phyloP scores from a whole-genome alignment of 2,329 filamentous ascomycete genomes.

The Plenodomus biglobosus region DNA sequence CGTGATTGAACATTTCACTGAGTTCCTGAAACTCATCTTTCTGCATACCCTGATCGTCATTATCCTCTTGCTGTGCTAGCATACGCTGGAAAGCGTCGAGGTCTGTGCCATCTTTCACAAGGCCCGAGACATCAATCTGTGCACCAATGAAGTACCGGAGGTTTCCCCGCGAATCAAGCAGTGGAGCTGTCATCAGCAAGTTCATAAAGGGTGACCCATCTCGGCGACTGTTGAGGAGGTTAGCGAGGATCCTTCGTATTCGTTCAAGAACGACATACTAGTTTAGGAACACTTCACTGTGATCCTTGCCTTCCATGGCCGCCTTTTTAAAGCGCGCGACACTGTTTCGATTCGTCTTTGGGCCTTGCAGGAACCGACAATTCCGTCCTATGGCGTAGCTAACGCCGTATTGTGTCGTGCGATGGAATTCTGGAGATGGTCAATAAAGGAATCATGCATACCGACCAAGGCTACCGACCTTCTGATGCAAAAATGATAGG shows the following conservation, averaged over 20 bases:
- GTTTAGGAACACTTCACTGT: slow-evolving; percentile 74
- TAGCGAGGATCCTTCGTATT: slow-evolving; percentile 2
- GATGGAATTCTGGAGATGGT: slow-evolving; percentile 66
- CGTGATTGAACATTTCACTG: slow-evolving; percentile 68
- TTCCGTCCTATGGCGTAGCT: slow-evolving; percentile 73
- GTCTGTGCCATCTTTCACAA: slow-evolving; percentile 66
- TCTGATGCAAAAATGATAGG: slow-evolving; percentile 77
- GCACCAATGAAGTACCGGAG: slow-evolving; percentile 72
- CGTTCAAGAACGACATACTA: slow-evolving; percentile 55
- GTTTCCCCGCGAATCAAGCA: slow-evolving; percentile 67
- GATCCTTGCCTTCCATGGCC: slow-evolving; percentile 64
- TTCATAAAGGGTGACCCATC: slow-evolving; percentile 79
- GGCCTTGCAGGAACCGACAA: slow-evolving; percentile 76
- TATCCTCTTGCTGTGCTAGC: slow-evolving; percentile 41
- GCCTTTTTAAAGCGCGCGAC: slow-evolving; percentile 64
- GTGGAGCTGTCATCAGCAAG: slow-evolving; percentile 70
- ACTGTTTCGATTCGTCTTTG: slow-evolving; percentile 66
- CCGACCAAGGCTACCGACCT: slow-evolving; percentile 49
- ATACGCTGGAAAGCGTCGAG: slow-evolving; percentile 63
- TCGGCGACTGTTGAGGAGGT: slow-evolving; percentile 56
- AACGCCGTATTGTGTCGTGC: slow-evolving; percentile 74
- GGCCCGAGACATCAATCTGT: slow-evolving; percentile 69
- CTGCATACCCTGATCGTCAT: slow-evolving; percentile 31
- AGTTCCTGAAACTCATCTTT: slow-evolving; percentile 67
- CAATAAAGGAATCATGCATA: slow-evolving; percentile 6